Conservation (phyloP, 2,329 filamentous ascomycete species). For the Colletotrichum somersetense region DNA sequence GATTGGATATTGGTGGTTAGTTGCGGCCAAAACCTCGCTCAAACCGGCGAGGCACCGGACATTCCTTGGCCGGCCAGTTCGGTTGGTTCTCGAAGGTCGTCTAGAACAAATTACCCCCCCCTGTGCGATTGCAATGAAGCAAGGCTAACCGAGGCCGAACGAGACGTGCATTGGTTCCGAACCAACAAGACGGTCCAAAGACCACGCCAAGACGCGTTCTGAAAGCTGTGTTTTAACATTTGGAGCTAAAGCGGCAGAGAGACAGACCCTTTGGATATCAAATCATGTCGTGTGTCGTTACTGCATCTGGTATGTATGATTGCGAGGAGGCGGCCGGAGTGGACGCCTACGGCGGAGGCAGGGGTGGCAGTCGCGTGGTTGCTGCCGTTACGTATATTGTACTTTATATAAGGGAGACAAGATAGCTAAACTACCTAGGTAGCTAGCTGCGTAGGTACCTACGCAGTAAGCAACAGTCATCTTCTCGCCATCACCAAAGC, state of each 20-base stretch:
- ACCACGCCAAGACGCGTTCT: neutral
- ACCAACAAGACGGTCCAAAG: neutral
- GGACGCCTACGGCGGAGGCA: neutral
- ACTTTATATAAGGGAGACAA: neutral
- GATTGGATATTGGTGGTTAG: constrained; percentile 6
- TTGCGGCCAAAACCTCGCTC: constrained; percentile 23
- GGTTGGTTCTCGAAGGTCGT: constrained; percentile 36
- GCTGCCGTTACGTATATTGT: neutral
- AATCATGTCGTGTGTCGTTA: constrained; percentile 15
- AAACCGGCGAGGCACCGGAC: constrained; percentile 8
- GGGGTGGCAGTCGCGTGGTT: neutral
- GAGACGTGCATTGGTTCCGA: neutral
- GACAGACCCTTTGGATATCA: neutral
- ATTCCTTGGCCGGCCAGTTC: constrained; percentile 10
- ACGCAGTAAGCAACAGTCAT: neutral
- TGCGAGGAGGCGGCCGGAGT: constrained; percentile 1
- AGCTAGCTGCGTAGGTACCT: too few species aligned
- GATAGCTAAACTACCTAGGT: too few species aligned
- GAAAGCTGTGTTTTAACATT: neutral
- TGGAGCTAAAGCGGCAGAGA: neutral
- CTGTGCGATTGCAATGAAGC: constrained; percentile 1
- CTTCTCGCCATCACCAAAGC: neutral
- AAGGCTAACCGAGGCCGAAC: constrained; percentile 32
- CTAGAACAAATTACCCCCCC: constrained; percentile 22
- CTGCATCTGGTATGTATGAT: neutral